These are phyloP conservation scores for Penicillium polonicum DNA, from an alignment of 2,329 filamentous ascomycete genomes.

Conservation along the genomic window DNA sequence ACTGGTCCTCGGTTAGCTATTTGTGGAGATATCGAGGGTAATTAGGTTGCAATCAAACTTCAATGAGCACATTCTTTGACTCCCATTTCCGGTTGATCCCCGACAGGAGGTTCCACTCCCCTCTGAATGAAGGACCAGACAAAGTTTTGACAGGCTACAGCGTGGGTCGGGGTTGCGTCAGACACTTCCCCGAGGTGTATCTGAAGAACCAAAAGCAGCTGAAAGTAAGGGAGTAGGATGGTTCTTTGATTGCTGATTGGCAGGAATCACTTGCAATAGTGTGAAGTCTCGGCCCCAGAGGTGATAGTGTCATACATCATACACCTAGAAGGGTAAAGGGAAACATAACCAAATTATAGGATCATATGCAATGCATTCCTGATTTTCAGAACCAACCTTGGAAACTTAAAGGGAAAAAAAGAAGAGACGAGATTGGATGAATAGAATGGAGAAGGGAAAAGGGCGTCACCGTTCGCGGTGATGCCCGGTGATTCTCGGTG, in stretches of 20 bases:
- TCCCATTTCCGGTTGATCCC: conserved; percentile 10
- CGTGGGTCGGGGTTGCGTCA: conserved; percentile 2
- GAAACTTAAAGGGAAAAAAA: neutral
- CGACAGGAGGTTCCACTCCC: neutral
- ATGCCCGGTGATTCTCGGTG: neutral
- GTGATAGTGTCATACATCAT: conserved; percentile 20
- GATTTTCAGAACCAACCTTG: neutral
- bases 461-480: neutral
- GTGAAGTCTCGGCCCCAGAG: conserved; percentile 1
- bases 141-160: conserved; percentile 10
- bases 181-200: neutral
- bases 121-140: neutral
- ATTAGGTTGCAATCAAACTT: conserved; percentile 16
- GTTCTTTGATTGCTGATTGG: conserved; percentile 15
- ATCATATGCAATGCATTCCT: conserved; percentile 8
- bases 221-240: conserved; percentile 13
- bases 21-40: neutral
- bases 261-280: conserved; percentile 8
- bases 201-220: conserved; percentile 5
- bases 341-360: neutral
- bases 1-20: neutral
- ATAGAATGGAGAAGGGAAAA: neutral
- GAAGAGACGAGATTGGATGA: neutral
- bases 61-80: conserved; percentile 2
- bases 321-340: neutral